Base-by-base conservation (phyloP, 192 early-diverging fungal genomes). In the Coemansia sp. region DNA sequence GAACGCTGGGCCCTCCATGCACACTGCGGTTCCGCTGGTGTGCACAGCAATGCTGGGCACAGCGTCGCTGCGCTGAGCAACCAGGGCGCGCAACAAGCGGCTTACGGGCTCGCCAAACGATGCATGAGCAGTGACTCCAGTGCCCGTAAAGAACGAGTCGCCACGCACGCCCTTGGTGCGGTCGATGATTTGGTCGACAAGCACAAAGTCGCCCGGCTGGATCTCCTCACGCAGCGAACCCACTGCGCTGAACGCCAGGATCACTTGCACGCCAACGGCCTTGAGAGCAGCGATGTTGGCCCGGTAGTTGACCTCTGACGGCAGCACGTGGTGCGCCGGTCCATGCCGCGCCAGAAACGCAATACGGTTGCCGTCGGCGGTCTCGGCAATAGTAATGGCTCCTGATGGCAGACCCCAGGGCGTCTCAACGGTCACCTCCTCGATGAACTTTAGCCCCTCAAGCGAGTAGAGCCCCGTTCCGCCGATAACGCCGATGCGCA, bases 221-320 rank as follows among this genome's bases (percentile, higher is more conserved):
- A 99, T 96, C 63, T 98, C 96, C 73, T 97, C 93, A 56, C 90
- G 89, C 54, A 99, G 86, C 0, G 94, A 96, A 4, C 96, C 98
- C 53, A 99, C 98, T 19, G 96, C 96, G 22, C 96, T 98, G 70
- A 95, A 98, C 40, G 96, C 96, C 43, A 99, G 71, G 58, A 99
- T 95, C 35, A 86, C 93, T 73, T 94, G 86, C 22, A 94, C 94
- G 66, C 98, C 96, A 17, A 99, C 65, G 22, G 89, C 88, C 86
- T 98, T 99, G 43, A 99, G 85, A 14, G 96, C 96, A 7, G 98
- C 98, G 73, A 99, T 98, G 84, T 99, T 99, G 83, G 98, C 96
- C 35, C 91, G 90, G 38, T 88, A 86, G 59, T 97, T 97, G 27
- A 99, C 94, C 80, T 98, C 92, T 37, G 88, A 85, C 19, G 95